A percentile compares a stretch with the other conserved stretches of the same genome.
Evolutionary conservation across 345 rosid species (phyloP).

Genomic region (Linum usitatissimum): DNA sequence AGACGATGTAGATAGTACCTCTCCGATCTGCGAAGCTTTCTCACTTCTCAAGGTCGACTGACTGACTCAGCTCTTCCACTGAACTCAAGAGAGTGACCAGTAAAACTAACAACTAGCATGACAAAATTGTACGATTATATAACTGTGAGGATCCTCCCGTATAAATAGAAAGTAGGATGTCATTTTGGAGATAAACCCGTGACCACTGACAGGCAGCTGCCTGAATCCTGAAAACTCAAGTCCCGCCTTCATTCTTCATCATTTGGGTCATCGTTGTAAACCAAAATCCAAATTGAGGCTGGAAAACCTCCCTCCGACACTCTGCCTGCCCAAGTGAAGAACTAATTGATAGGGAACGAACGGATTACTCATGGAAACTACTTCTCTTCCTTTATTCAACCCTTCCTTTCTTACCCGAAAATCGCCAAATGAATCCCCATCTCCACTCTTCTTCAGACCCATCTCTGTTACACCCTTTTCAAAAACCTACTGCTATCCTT

Average conservation of each 20-base stretch:
- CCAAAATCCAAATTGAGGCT: not conserved
- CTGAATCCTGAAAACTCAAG: no score
- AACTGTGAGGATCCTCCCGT: no score
- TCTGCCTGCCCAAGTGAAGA: not conserved
- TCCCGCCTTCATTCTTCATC: no score
- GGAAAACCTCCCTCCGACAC: not conserved
- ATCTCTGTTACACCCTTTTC: conserved; percentile 16
- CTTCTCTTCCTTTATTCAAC: conserved; percentile 19
- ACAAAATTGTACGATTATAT: no score
- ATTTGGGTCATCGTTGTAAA: not conserved
- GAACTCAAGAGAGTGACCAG: not conserved
- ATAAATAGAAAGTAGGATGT: no score
- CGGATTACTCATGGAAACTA: conserved; percentile 22
- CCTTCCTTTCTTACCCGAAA: conserved; percentile 21
- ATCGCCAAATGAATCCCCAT: conserved; percentile 18
- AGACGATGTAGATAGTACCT: not conserved
- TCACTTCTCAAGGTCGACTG: not conserved
- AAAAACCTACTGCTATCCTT: conserved; percentile 11
- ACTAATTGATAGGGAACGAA: not conserved
- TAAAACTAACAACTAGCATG: no score
- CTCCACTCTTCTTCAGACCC: conserved; percentile 19
- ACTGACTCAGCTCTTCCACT: not conserved
- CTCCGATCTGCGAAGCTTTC: not conserved
- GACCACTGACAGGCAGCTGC: no score
- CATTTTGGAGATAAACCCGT: no score